Base-by-base conservation (phyloP, 2,329 filamentous ascomycete species). In the Orbilia brochopaga region DNA sequence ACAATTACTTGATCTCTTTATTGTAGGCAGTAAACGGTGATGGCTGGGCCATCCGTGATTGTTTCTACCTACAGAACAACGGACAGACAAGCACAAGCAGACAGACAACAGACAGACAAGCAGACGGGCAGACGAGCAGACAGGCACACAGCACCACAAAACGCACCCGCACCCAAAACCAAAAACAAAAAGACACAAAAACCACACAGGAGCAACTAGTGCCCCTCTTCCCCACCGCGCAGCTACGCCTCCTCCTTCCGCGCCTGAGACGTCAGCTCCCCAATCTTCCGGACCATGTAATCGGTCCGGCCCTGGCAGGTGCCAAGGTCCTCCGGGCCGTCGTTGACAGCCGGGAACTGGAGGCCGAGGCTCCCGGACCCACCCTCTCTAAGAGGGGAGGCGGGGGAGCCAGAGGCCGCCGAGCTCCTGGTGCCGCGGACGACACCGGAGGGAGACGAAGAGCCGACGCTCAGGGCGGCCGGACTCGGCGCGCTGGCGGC, bases 301-400 rank as follows among this genome's bases (percentile, higher is more conserved):
- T 42, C 13, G 37, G 15, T 42, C 37, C 37, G 37, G n/a, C 37
- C 37, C 37, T 42, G 37, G 37, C 13, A 15, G 37, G 37, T 15
- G 37, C 37, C 37, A 42, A 42, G 37, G 37, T 42, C 37, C n/a
- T 42, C 37, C 37, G 37, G 37, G 37, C 37, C 37, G 37, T 42
- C 37, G 37, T 42, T 42, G 37, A 42, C 37, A 17, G 37, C 37
- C n/a, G 37, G 37, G 37, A 42, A 42, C 37, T 17, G 37, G 37
- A 42, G 15, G 37, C 37, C 37, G 37, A 3, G 37, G 37, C 11
- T 13, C 37, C 37, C 11, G 13, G 5, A 13, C n/a, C n/a, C 13
- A 13, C n/a, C 13, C 37, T 13, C 37, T 3, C 13, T 13, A 42
- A 42, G n/a, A 17, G 37, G 37, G 37, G 3, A 4, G n/a, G 37